Evolutionary conservation across 306 rosid genomes (phyloP).

Genomic region (Cicer pinnatifidum): DNA sequence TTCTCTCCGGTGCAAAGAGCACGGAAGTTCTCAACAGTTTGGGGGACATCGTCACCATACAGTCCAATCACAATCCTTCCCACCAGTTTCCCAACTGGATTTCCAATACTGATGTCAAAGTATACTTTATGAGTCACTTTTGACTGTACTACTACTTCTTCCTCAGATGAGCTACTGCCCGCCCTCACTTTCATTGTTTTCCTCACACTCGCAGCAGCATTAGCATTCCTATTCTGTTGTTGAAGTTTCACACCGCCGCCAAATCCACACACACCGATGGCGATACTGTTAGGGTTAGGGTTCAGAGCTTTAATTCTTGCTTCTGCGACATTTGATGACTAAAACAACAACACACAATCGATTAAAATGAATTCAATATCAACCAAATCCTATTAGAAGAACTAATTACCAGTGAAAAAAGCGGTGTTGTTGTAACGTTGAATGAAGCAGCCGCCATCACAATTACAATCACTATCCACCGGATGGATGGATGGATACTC

Average conservation of each 20-base stretch:
- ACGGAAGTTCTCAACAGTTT: conserved; percentile 88
- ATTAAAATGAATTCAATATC: not conserved
- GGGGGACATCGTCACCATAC: conserved; percentile 96
- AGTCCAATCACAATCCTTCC: conserved; percentile 92
- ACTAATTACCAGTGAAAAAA: conserved; percentile 37
- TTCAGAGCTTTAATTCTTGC: not conserved
- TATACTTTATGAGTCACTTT: conserved; percentile 86
- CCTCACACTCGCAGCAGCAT: not conserved
- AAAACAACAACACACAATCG: conserved; percentile 12
- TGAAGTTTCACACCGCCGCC: not conserved
- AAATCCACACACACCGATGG: not conserved
- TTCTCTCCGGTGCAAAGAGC: conserved; percentile 99
- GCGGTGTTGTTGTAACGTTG: conserved; percentile 5
- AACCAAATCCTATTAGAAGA: not conserved
- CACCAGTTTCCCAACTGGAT: conserved; percentile 88
- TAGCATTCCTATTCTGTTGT: not conserved
- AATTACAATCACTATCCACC: not conserved
- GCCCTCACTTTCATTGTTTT: conserved; percentile 10
- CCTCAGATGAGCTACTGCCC: conserved; percentile 29
- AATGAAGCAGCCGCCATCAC: conserved; percentile 8
- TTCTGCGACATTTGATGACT: conserved; percentile 38
- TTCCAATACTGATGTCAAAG: conserved; percentile 85
- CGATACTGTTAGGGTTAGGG: conserved; percentile 22
- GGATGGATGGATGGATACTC: too few species aligned
- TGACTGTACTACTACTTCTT: conserved; percentile 52